Conservation (phyloP, 2,329 filamentous ascomycete species). For the Phialocephala sp. region DNA sequence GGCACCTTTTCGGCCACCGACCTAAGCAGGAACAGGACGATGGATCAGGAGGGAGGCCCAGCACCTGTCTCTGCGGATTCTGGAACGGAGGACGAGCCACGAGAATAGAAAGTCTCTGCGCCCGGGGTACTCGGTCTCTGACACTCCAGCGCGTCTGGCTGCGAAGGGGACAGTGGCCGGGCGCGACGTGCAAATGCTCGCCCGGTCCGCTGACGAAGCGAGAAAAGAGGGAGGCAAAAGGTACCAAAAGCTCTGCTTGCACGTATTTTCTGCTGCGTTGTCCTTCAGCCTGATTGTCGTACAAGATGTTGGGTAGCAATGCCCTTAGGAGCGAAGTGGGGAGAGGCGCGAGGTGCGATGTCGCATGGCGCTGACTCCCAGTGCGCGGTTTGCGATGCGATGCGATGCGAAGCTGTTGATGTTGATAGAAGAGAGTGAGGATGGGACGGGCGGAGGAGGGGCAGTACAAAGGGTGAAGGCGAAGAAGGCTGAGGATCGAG, state of each 20-base stretch:
- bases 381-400: slow-evolving; percentile 14
- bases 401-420: slow-evolving; percentile 11
- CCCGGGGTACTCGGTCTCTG: slow-evolving; percentile 7
- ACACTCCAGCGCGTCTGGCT: not conserved
- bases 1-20: slow-evolving; percentile 11
- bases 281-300: slow-evolving; percentile 40
- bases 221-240: slow-evolving; percentile 13
- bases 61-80: not conserved
- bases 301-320: slow-evolving; percentile 39
- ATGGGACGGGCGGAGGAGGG: not conserved
- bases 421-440: slow-evolving; percentile 14
- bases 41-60: not conserved
- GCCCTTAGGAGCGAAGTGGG: slow-evolving; percentile 34
- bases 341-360: slow-evolving; percentile 25
- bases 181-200: slow-evolving; percentile 4
- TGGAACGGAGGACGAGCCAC: not conserved
- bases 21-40: not conserved
- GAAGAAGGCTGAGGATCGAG: slow-evolving; percentile 18
- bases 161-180: not conserved
- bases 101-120: not conserved
- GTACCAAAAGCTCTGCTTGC: not conserved
- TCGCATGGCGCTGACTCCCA: slow-evolving; percentile 36
- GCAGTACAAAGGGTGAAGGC: slow-evolving; percentile 5
- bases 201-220: not conserved
- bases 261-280: slow-evolving; percentile 30